A percentile compares a stretch with the other conserved stretches of the same genome.
Evolutionary conservation across 2,329 filamentous ascomycete genomes (phyloP).

Genomic region (Sporothrix globosa): DNA sequence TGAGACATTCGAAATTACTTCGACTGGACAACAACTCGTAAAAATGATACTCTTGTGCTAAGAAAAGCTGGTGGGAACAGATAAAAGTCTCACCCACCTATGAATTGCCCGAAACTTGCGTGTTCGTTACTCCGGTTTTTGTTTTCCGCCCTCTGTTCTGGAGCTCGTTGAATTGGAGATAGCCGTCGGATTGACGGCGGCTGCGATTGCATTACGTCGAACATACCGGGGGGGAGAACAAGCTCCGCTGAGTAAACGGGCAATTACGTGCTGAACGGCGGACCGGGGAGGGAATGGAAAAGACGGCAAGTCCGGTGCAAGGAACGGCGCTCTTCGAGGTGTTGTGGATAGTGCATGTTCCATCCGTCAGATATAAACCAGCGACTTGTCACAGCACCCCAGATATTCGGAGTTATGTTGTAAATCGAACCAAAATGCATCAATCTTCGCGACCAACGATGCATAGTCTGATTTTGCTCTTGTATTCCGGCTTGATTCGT

Average conservation of each 20-base stretch:
- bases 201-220: not conserved
- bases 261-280: not conserved
- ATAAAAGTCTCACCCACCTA: not conserved
- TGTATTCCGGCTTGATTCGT: not conserved
- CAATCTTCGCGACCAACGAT: not conserved
- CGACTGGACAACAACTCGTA: not conserved
- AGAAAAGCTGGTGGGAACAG: not conserved
- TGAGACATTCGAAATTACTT: not conserved
- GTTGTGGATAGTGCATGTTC: not conserved
- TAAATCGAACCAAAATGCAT: not conserved
- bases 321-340: not conserved
- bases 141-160: slow-evolving; percentile 8
- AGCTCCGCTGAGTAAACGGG: not conserved
- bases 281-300: not conserved
- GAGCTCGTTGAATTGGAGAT: not conserved
- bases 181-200: not conserved
- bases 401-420: no score
- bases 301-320: slow-evolving; percentile 5
- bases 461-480: not conserved
- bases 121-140: slow-evolving; percentile 14
- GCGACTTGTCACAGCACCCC: no score
- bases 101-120: not conserved
- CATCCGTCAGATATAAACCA: not conserved
- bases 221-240: not conserved
- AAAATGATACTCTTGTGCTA: not conserved